phyloP scores from a whole-genome alignment of 163 green algal species.

The Chlamydomonas reinhardtii region DNA sequence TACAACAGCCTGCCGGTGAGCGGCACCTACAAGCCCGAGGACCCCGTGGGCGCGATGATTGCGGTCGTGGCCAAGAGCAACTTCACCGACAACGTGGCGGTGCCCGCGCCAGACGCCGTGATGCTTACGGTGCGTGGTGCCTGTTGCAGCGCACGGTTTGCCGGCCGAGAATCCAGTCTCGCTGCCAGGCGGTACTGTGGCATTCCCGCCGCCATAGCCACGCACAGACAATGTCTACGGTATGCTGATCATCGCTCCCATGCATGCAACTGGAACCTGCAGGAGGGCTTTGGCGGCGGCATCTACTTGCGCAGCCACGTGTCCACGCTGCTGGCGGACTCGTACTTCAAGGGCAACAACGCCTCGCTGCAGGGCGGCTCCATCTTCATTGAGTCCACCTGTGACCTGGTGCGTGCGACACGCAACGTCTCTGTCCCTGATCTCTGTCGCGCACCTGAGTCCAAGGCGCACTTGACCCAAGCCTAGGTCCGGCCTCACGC shows the following conservation, averaged over 20 bases:
- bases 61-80: background rate
- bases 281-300: slow-evolving; percentile 34
- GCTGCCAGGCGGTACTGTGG: no score
- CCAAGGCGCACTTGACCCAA: no score
- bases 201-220: no score
- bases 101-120: background rate
- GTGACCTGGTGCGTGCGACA: slow-evolving; percentile 13
- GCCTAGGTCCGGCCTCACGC: no score
- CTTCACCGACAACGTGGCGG: background rate
- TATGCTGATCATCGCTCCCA: no score
- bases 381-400: slow-evolving; percentile 19
- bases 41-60: background rate
- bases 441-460: no score
- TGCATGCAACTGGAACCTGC: no score
- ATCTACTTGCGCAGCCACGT: background rate
- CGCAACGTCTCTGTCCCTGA: background rate
- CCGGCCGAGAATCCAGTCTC: no score
- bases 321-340: slow-evolving; percentile 34
- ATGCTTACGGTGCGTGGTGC: no score
- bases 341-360: slow-evolving; percentile 16
- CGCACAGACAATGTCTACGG: no score
- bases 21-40: background rate
- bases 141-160: no score
- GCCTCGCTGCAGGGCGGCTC: slow-evolving; percentile 24
- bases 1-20: background rate